Evolutionary conservation across 768 basidiomycete species (phyloP), one percentile per base, ranked within the genome.

Genomic region (Mycena indigotica): DNA sequence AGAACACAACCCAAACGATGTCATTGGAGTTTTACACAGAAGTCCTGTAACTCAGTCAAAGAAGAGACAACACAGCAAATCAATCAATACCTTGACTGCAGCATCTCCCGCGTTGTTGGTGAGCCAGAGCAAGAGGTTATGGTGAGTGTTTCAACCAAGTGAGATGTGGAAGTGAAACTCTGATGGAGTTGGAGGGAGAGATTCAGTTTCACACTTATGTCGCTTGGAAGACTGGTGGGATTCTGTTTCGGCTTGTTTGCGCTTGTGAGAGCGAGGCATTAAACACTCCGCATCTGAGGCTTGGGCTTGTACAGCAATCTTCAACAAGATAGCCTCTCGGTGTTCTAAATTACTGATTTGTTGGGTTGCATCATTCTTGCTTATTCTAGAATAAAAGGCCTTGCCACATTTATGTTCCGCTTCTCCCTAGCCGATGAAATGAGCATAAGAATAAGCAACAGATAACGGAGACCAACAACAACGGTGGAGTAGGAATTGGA

Each of bases 401-500:
- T 53, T 53, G 32, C 35, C 21, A 3, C 35, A 25, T 0, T 66
- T 57, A 50, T 82, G 78, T 56, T 77, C 69, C 0, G 69, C 66
- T 56, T 80, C 77, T 3, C 74, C 70, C 77, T 79, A 44, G n/a
- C n/a, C 19, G 30, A 13, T 19, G 24, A 16, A 25, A 26, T 10
- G 38, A 17, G 44, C 8, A 15, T n/a, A n/a, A n/a, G n/a, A 28
- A 46, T 16, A 15, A n/a, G 13, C 19, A 35, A 39, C 53, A 29
- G 26, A 53, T 39, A 25, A 4, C 21, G 32, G 12, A 23, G 50
- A 52, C 56, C 59, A 28, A 76, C 74, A 35, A 66, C 50, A 23
- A 74, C 70, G 0, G 72, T 73, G 0, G 69, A 68, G 40, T 69
- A 75, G 2, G 63, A 67, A 40, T 77, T 71, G 3, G 70, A 65